A percentile compares a stretch with the other conserved stretches of the same genome.
Evolutionary conservation across 805 yeast species (phyloP).

Genomic region (Saccharomycopsis sp.): DNA sequence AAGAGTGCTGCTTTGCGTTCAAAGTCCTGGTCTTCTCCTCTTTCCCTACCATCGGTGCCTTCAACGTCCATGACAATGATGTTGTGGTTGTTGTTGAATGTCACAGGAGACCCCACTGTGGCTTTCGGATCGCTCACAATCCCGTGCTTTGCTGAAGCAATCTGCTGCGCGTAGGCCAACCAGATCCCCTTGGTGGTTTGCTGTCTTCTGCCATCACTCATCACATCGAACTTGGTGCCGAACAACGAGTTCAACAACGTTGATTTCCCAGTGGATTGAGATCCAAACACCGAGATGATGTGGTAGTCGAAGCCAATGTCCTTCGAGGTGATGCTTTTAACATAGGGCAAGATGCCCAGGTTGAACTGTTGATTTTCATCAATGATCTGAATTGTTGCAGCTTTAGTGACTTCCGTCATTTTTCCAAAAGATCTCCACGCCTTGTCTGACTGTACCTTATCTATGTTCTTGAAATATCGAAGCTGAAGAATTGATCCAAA

Average conservation of each 20-base stretch:
- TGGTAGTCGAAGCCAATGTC: conserved; percentile 69
- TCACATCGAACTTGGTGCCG: conserved; percentile 82
- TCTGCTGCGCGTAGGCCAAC: conserved; percentile 50
- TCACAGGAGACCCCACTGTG: conserved; percentile 12
- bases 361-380: conserved; percentile 44
- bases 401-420: neutral
- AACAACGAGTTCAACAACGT: conserved; percentile 81
- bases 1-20: conserved; percentile 94
- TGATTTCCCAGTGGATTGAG: conserved; percentile 94
- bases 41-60: conserved; percentile 92
- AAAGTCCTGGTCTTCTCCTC: conserved; percentile 98
- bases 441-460: too few relatives aligned
- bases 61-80: conserved; percentile 92
- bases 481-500: neutral
- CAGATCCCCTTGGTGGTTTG: conserved; percentile 88
- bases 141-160: conserved; percentile 24
- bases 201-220: conserved; percentile 79
- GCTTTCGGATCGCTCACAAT: conserved; percentile 20
- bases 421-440: too few relatives aligned
- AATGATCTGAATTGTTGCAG: conserved; percentile 39
- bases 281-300: conserved; percentile 91
- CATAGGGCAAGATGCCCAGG: conserved; percentile 28
- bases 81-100: conserved; percentile 20
- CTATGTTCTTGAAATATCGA: neutral
- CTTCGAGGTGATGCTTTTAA: conserved; percentile 28